These are phyloP conservation scores for Tuber melanosporum DNA, from an alignment of 495 filamentous ascomycete species.

Conservation along the genomic window DNA sequence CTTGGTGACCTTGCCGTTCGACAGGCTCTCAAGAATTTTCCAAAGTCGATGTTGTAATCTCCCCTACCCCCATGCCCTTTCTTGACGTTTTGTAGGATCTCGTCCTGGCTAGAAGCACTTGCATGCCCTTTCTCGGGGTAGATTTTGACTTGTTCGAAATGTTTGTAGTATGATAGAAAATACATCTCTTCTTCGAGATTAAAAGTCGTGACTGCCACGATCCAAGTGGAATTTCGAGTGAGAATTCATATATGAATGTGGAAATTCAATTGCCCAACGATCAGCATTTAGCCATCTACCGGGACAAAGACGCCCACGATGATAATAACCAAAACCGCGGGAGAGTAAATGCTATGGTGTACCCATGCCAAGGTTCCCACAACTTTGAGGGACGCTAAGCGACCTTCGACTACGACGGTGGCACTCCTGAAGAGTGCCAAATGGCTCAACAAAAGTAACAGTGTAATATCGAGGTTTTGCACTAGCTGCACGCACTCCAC, in stretches of 20 bases:
- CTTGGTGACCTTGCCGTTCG: slow-evolving; percentile 74
- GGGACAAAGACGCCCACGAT: no score
- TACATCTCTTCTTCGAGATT: not conserved
- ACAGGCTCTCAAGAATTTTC: slow-evolving; percentile 75
- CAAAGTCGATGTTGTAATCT: slow-evolving; percentile 68
- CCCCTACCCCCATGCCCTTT: not conserved
- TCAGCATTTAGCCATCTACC: not conserved
- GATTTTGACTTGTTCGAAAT: not conserved
- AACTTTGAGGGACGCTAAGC: no score
- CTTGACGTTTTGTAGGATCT: not conserved
- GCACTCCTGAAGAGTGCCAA: no score
- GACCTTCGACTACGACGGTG: no score
- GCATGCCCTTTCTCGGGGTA: not conserved
- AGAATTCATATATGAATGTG: not conserved
- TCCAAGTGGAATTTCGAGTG: not conserved
- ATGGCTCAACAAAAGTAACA: no score
- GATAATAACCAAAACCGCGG: no score
- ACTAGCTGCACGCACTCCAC: not conserved
- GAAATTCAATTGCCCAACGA: not conserved
- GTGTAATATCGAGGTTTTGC: not conserved
- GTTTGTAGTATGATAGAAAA: not conserved
- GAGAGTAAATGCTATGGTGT: no score
- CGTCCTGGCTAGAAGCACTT: not conserved
- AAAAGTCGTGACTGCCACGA: not conserved
- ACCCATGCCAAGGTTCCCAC: no score